These are phyloP conservation scores for Collybia sordida DNA, from an alignment of 768 basidiomycete genomes.

Conservation along the genomic window DNA sequence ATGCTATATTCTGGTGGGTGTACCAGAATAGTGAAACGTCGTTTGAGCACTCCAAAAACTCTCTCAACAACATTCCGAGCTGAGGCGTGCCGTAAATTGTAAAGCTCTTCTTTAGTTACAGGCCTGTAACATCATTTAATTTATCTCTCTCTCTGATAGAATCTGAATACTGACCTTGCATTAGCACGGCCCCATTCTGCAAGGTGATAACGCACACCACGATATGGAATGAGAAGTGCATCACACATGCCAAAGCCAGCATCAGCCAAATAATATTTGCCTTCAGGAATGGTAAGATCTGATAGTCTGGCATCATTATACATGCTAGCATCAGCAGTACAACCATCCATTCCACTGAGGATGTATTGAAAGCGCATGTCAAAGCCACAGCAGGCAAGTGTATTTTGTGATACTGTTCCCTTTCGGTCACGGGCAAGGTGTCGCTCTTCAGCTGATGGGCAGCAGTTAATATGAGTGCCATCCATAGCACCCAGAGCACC, in stretches of 20 bases:
- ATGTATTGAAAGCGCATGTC: slow-evolving; percentile 23
- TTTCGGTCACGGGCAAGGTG: slow-evolving; percentile 9
- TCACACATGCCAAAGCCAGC: slow-evolving; percentile 31
- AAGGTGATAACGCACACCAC: slow-evolving; percentile 35
- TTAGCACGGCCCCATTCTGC: slow-evolving; percentile 29
- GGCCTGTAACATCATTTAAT: slow-evolving; percentile 22
- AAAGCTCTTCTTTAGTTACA: slow-evolving; percentile 28
- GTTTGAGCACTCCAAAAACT: slow-evolving; percentile 35
- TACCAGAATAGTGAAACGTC: slow-evolving; percentile 16
- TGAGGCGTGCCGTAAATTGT: slow-evolving; percentile 33
- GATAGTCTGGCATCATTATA: slow-evolving; percentile 18
- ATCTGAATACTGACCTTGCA: slow-evolving; percentile 10
- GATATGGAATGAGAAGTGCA: slow-evolving; percentile 32
- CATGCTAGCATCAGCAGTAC: slow-evolving; percentile 20
- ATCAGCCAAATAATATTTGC: slow-evolving; percentile 35
- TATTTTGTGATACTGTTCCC: slow-evolving; percentile 25
- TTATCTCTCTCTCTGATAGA: no score
- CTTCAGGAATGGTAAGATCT: slow-evolving; percentile 25
- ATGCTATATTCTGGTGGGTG: slow-evolving; percentile 20
- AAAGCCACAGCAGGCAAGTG: slow-evolving; percentile 25
- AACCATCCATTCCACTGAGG: slow-evolving; percentile 30
- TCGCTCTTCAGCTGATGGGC: slow-evolving; percentile 5
- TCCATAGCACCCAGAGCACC: slow-evolving; percentile 5
- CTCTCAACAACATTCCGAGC: slow-evolving; percentile 34
- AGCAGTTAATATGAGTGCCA: slow-evolving; percentile 13